Evolutionary conservation across 257 asterid genomes (phyloP).

Genomic region (Solanum ossicruentum): DNA sequence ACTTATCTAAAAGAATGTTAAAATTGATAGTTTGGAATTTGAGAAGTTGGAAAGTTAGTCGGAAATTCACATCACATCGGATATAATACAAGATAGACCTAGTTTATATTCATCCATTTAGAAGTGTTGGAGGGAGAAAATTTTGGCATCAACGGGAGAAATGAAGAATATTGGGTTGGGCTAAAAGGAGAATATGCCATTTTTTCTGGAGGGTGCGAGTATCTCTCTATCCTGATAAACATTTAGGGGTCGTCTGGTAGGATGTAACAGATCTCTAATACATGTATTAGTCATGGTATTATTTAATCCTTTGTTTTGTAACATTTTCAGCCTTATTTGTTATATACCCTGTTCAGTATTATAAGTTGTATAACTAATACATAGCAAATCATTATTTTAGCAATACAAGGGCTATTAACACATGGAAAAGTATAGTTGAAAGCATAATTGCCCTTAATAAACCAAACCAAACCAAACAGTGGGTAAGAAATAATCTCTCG

Average conservation of each 20-base stretch:
- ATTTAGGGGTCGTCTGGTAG: not conserved
- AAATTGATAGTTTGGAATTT: not conserved
- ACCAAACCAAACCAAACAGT: not conserved
- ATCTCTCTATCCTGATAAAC: not conserved
- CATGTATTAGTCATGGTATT: not conserved
- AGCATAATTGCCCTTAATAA: not conserved
- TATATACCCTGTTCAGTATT: not conserved
- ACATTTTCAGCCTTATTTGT: not conserved
- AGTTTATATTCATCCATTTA: not conserved
- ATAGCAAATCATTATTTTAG: not conserved
- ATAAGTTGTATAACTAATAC: not conserved
- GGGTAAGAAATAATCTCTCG: not conserved
- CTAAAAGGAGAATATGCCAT: not conserved
- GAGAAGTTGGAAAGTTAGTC: not conserved
- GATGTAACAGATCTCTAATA: not conserved
- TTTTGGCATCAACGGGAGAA: not conserved
- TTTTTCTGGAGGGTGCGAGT: not conserved
- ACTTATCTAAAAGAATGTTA: not conserved
- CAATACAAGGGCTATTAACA: not conserved
- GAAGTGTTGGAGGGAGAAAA: not conserved
- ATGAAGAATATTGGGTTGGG: not conserved
- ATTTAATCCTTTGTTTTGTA: not conserved
- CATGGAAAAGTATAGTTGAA: not conserved
- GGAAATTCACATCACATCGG: not conserved
- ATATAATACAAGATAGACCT: not conserved